These are phyloP conservation scores for Acrodontium crateriforme DNA, from an alignment of 2,329 filamentous ascomycete genomes.

Conservation along the genomic window DNA sequence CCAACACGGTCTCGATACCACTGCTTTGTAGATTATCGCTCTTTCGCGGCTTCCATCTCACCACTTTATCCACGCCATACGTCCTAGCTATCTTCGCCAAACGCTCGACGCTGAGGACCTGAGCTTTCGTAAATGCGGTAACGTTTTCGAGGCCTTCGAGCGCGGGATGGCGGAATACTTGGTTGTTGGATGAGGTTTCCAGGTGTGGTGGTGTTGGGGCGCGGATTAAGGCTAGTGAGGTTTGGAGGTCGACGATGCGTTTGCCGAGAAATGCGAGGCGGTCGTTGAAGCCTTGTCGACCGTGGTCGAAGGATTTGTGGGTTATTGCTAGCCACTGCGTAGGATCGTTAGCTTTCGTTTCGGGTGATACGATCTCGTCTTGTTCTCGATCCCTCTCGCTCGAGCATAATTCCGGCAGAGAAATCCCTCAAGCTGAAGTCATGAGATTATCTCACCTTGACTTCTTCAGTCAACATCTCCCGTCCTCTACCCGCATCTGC, in stretches of 20 bases:
- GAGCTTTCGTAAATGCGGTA: constrained; percentile 42
- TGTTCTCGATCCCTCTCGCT: too few relatives aligned
- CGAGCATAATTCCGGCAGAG: background rate
- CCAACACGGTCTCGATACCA: constrained; percentile 60
- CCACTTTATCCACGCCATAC: constrained; percentile 58
- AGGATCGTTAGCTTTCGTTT: background rate
- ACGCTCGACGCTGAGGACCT: constrained; percentile 50
- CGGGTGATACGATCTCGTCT: background rate
- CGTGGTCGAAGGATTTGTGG: constrained; percentile 97
- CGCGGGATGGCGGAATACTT: constrained; percentile 50
- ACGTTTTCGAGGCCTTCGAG: constrained; percentile 65
- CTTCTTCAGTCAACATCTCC: constrained; percentile 74
- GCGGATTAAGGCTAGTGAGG: constrained; percentile 47
- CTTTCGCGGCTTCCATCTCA: constrained; percentile 80
- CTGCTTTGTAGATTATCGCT: constrained; percentile 56
- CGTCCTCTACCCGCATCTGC: constrained; percentile 30
- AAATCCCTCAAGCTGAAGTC: background rate
- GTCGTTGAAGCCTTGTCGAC: constrained; percentile 86
- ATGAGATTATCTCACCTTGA: constrained; percentile 40
- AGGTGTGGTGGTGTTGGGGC: constrained; percentile 17
- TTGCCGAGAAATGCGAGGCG: constrained; percentile 72
- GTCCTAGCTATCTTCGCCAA: constrained; percentile 54
- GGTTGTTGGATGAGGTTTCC: constrained; percentile 9
- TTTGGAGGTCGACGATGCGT: constrained; percentile 50
- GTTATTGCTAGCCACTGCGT: constrained; percentile 74